These are phyloP conservation scores for Bonia amplexicaulis DNA, from an alignment of 176 grass and related monocot species.

Conservation along the genomic window DNA sequence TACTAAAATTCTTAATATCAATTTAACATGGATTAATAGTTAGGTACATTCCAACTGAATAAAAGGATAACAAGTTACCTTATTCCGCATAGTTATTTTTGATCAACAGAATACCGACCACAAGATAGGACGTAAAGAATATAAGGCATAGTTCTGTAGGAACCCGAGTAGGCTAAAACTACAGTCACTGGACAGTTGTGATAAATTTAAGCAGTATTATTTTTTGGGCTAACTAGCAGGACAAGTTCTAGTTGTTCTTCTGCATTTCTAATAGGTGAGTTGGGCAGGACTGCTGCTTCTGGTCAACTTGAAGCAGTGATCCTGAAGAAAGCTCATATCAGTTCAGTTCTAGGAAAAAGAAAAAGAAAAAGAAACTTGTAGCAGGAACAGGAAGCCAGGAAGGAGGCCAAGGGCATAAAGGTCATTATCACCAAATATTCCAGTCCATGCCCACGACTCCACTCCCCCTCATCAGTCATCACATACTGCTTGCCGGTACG, in stretches of 20 bases:
- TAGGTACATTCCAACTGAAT: neutral
- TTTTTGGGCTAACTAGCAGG: neutral
- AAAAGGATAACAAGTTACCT: neutral
- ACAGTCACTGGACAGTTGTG: neutral
- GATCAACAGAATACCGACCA: neutral
- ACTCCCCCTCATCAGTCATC: neutral
- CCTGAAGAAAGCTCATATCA: neutral
- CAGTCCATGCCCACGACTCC: neutral
- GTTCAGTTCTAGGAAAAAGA: neutral
- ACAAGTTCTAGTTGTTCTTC: neutral
- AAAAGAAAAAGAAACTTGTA: neutral
- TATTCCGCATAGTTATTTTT: neutral
- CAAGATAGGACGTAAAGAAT: neutral
- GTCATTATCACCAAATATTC: conserved; percentile 23
- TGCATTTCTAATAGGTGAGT: neutral
- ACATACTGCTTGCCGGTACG: neutral
- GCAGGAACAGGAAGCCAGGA: neutral
- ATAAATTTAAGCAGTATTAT: neutral
- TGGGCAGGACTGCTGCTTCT: neutral
- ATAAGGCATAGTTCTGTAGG: neutral
- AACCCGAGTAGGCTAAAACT: neutral
- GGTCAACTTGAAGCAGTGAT: neutral
- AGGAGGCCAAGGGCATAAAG: neutral
- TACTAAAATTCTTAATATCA: neutral
- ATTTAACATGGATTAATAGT: neutral